Evolutionary conservation across 208 protist genomes (phyloP).

Genomic region (Crithidia bombi): DNA sequence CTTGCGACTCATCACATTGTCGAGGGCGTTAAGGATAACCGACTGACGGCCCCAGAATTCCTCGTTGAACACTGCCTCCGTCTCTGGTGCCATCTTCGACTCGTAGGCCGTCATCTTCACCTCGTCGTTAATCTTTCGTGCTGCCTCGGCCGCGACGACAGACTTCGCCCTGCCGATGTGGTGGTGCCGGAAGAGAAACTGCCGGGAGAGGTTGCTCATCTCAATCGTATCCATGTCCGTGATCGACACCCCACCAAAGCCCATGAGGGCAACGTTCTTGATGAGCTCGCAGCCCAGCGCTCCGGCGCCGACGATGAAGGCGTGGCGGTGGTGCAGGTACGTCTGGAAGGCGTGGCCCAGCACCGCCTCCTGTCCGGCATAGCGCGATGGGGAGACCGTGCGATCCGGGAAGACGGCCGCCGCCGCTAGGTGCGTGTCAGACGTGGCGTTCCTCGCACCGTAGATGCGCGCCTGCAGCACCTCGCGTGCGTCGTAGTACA

Average conservation of each 20-base stretch:
- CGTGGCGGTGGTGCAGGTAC: slow-evolving; percentile 77
- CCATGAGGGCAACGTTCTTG: slow-evolving; percentile 99
- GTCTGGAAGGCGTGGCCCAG: slow-evolving; percentile 94
- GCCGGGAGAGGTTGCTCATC: slow-evolving; percentile 99
- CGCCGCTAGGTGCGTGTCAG: neutral
- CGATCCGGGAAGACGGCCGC: slow-evolving; percentile 16
- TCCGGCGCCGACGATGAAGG: slow-evolving; percentile 97
- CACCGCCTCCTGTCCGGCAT: slow-evolving; percentile 95
- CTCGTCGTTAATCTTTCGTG: slow-evolving; percentile 94
- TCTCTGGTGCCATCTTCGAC: slow-evolving; percentile 95
- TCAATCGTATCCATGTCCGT: slow-evolving; percentile 99
- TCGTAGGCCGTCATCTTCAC: slow-evolving; percentile 81
- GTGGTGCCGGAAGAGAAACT: slow-evolving; percentile 98
- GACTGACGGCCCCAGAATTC: slow-evolving; percentile 95
- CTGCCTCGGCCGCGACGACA: slow-evolving; percentile 90
- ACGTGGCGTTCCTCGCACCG: slow-evolving; percentile 23
- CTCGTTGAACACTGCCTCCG: slow-evolving; percentile 96
- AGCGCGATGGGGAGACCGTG: slow-evolving; percentile 59
- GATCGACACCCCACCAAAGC: slow-evolving; percentile 93
- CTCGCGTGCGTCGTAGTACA: slow-evolving; percentile 97
- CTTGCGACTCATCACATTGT: slow-evolving; percentile 97
- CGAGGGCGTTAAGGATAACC: slow-evolving; percentile 98
- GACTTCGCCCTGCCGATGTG: slow-evolving; percentile 98
- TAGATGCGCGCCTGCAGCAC: slow-evolving; percentile 57
- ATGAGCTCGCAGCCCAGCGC: slow-evolving; percentile 99